Percentiles rank a stretch among this genome's conserved stretches.
phyloP scores from a whole-genome alignment of 768 basidiomycete species.

The Suillus americanus region DNA sequence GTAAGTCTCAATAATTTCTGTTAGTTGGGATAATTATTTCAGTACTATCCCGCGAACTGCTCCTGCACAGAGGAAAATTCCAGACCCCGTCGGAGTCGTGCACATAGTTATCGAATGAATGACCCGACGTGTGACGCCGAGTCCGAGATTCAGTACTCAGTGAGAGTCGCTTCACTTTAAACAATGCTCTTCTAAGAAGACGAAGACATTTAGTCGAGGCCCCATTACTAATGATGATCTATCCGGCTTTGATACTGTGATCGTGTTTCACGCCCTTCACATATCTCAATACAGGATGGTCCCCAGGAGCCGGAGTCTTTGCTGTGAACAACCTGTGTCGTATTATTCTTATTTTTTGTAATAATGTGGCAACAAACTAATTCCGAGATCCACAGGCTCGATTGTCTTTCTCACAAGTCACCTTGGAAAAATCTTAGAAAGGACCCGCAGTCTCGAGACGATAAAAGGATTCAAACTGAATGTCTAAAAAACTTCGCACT shows the following conservation, averaged over 20 bases:
- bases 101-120: neutral
- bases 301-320: slow-evolving; percentile 15
- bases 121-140: too few relatives aligned
- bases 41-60: slow-evolving; percentile 10
- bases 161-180: neutral
- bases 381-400: slow-evolving; percentile 17
- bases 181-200: slow-evolving; percentile 1
- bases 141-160: neutral
- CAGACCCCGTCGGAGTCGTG: slow-evolving; percentile 12
- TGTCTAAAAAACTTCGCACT: neutral
- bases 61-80: neutral
- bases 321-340: slow-evolving; percentile 15
- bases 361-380: slow-evolving; percentile 11
- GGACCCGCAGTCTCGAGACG: slow-evolving; percentile 4
- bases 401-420: slow-evolving; percentile 10
- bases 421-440: slow-evolving; percentile 13
- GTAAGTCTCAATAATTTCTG: slow-evolving; percentile 12
- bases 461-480: slow-evolving; percentile 25
- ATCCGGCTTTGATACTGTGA: neutral
- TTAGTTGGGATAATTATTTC: slow-evolving; percentile 14
- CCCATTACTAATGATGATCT: neutral
- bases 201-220: neutral
- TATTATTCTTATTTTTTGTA: slow-evolving; percentile 1
- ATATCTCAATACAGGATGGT: slow-evolving; percentile 9
- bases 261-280: neutral